Base-by-base conservation (phyloP, 306 rosid species). In the Gastrolobium bilobum region DNA sequence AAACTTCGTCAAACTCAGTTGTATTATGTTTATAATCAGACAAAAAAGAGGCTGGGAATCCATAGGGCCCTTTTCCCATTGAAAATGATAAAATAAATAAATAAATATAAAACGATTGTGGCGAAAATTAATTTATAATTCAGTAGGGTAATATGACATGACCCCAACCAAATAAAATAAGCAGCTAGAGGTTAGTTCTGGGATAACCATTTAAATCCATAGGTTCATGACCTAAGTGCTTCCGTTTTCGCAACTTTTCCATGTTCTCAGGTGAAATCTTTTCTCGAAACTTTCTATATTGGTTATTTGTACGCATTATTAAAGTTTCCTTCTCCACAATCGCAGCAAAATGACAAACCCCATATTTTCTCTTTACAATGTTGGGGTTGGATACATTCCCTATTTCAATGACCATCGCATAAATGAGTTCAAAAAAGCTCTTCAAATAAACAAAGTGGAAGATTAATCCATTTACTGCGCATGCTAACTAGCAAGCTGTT, bases 131-230 rank as follows among this genome's bases (percentile, higher is more conserved):
- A 35, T 57, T 54, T 31, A 7, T 13, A 26, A 26, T 51, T 39
- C 14, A 26, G 65, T 50, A 15, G 54, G 20, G 4, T 4, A 38
- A 37, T 20, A 20, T 54, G 64, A 64, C 43, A 52, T 52, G 46
- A 31, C 54, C 44, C 7, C 56, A 65, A 29, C 54, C 44, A 8
- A 52, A 51, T 48, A 50, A 75, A 75, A 30, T 57, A 73, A 6
- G 75, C n/a, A 52, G 30, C 58, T n/a, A 52, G 15, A 33, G 3
- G 50, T 48, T 5, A 31, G 44, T 50, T 68, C 48, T 31, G 74
- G 46, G 30, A 34, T 6, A 35, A 4, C 33, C 46, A 48, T 70
- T 53, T 14, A 10, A 13, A 54, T 56, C 20, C 37, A 35, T 40
- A 4, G 43, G 51, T 35, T 14, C 40, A 75, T 6, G 6, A 58